These are phyloP conservation scores for Pseudotsuga menziesii DNA, from an alignment of 75 land plant genomes.

Conservation along the genomic window DNA sequence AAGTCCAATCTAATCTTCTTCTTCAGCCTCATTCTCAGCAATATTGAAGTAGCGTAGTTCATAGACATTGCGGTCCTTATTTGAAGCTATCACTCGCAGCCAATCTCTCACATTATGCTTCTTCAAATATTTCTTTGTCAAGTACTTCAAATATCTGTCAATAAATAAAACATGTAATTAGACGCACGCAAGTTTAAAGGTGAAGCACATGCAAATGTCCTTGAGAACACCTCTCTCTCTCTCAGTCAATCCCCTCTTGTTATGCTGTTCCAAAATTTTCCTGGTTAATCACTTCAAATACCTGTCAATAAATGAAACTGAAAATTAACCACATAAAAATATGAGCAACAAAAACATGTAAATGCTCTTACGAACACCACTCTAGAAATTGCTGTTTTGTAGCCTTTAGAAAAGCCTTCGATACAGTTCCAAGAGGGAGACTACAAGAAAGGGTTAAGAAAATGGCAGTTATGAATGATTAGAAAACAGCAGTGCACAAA, in stretches of 20 bases:
- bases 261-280: conserved; percentile 43
- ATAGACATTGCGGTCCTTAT: conserved; percentile 34
- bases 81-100: conserved; percentile 50
- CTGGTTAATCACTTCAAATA: conserved; percentile 45
- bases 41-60: conserved; percentile 45
- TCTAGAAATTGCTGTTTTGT: too few species aligned
- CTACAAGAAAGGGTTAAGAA: too few species aligned
- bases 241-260: conserved; percentile 49
- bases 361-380: too few species aligned
- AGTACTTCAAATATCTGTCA: conserved; percentile 42
- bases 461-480: too few species aligned
- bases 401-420: too few species aligned
- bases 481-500: too few species aligned
- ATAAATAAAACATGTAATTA: too few species aligned
- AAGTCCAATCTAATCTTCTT: conserved; percentile 29
- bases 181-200: too few species aligned
- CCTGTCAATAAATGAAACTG: conserved; percentile 10
- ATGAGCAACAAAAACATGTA: too few species aligned
- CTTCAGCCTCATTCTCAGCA: conserved; percentile 48
- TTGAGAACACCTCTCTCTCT: conserved; percentile 16
- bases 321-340: too few species aligned
- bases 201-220: too few species aligned
- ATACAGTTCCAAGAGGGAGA: too few species aligned
- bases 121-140: conserved; percentile 55
- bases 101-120: conserved; percentile 50